Conservation (phyloP, 1,284 basidiomycete genomes). For the Microbotryum lychnidis-dioicae region DNA sequence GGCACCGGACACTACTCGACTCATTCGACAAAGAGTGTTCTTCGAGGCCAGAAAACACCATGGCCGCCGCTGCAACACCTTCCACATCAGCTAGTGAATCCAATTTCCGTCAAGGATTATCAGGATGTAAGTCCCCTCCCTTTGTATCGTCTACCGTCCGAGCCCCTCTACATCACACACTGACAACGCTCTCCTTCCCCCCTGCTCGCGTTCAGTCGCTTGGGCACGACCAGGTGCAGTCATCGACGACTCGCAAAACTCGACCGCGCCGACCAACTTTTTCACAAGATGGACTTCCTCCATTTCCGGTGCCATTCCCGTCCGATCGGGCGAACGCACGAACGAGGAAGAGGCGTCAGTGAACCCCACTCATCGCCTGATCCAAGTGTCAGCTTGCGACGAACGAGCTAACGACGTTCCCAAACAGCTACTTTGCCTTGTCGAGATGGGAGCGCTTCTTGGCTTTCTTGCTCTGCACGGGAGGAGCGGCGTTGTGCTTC, state of each 20-base stretch:
- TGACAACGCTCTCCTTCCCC: background rate
- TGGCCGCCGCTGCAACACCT: too few species aligned
- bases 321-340: slow-evolving; percentile 69
- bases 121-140: too few species aligned
- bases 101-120: too few species aligned
- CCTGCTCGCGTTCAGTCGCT: slow-evolving; percentile 11
- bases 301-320: slow-evolving; percentile 67
- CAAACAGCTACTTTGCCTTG: slow-evolving; percentile 55
- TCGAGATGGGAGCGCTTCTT: slow-evolving; percentile 86
- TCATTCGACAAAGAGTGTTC: too few species aligned
- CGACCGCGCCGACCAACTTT: slow-evolving; percentile 6
- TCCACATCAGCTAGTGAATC: too few species aligned
- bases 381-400: too few species aligned
- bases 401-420: too few species aligned
- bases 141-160: too few species aligned
- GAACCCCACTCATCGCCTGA: too few species aligned
- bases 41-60: too few species aligned
- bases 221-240: slow-evolving; percentile 20
- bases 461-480: slow-evolving; percentile 84
- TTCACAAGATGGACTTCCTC: slow-evolving; percentile 21
- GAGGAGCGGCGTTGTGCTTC: slow-evolving; percentile 90
- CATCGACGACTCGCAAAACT: slow-evolving; percentile 21
- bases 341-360: slow-evolving; percentile 92
- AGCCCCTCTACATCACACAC: too few species aligned
- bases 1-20: too few species aligned